These are phyloP conservation scores for Trichosporon coremiiforme DNA, from an alignment of 1,284 basidiomycete genomes.

Conservation along the genomic window DNA sequence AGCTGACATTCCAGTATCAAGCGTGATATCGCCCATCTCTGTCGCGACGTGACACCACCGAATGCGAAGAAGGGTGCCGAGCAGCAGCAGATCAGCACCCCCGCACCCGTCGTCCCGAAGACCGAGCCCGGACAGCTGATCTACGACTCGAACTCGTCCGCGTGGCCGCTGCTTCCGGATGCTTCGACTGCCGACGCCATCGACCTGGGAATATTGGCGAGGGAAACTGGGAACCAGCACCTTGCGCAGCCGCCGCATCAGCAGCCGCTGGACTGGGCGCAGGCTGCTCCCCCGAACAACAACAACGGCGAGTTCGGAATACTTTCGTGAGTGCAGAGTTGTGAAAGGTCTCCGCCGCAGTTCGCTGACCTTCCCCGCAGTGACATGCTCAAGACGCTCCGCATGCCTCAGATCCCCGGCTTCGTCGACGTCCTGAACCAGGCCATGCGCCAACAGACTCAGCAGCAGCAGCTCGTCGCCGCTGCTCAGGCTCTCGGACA, in stretches of 20 bases:
- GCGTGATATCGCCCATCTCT: slow-evolving; percentile 85
- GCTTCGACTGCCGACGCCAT: slow-evolving; percentile 24
- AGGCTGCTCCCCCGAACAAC: slow-evolving; percentile 16
- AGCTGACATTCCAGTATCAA: slow-evolving; percentile 67
- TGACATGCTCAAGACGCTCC: slow-evolving; percentile 53
- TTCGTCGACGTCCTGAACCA: slow-evolving; percentile 50
- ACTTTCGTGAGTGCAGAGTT: slow-evolving; percentile 25
- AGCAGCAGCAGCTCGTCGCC: slow-evolving; percentile 21
- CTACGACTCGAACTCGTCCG: slow-evolving; percentile 25
- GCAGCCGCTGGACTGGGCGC: slow-evolving; percentile 17
- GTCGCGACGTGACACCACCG: slow-evolving; percentile 77
- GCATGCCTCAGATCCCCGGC: slow-evolving; percentile 51
- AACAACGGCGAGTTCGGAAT: slow-evolving; percentile 32
- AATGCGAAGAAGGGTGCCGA: slow-evolving; percentile 36
- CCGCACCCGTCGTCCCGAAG: slow-evolving; percentile 6
- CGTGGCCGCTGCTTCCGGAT: slow-evolving; percentile 50
- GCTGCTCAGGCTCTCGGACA: slow-evolving; percentile 13
- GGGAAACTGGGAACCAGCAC: slow-evolving; percentile 11
- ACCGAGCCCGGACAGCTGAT: slow-evolving; percentile 14
- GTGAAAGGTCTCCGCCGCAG: neutral
- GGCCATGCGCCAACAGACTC: slow-evolving; percentile 26
- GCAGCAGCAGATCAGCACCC: slow-evolving; percentile 19
- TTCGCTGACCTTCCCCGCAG: slow-evolving; percentile 30
- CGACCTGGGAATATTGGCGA: slow-evolving; percentile 22
- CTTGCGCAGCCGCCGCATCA: slow-evolving; percentile 16